Evolutionary conservation across 257 asterid species (phyloP), one percentile per base, ranked within the genome.

Genomic region (Nicotiana otophora): DNA sequence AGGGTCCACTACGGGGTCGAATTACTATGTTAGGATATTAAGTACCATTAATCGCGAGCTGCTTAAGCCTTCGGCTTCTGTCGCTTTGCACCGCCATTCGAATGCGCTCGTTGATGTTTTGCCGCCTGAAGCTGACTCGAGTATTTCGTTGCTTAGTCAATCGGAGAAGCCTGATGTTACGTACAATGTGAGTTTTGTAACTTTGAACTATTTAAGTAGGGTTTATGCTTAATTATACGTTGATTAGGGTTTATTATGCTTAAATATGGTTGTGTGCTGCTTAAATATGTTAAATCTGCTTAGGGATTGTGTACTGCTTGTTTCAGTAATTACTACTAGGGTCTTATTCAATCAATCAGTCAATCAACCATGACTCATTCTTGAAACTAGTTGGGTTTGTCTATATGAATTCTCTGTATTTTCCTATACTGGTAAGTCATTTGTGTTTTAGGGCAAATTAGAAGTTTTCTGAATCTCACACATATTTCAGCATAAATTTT

Each of bases 91-190:
- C 87, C 93, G 97, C 75, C 97, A 93, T 77, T 90, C 97, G 2
- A 93, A 92, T 81, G 98, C 98, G 80, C 91, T 93, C 4, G 98
- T 92, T 8, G 98, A 92, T 67, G 97, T 93, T 19, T 88, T 93
- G 48, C 98, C 98, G 10, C 97, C 98, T 1, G 98, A 93, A 78
- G 95, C 97, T 4, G 95, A 93, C 86, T 93, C 97, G 12, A 93
- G 97, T 77, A 92, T 93, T 17, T 93, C 98, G 55, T 86, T 93
- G 76, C 93, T 93, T 5, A 93, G 97, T 85, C 98, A 93, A 81
- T 91, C 95, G 3, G 98, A 93, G 90, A 93, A 89, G 91, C 98
- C 98, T 23, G 97, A 92, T 70, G 98, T 93, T 79, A 84, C 88
- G 57, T 93, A 93, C 63, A 91, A 78, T 81, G 98, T 91, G 57